Conservation (phyloP, 345 rosid species). For the Hibiscus syriacus region DNA sequence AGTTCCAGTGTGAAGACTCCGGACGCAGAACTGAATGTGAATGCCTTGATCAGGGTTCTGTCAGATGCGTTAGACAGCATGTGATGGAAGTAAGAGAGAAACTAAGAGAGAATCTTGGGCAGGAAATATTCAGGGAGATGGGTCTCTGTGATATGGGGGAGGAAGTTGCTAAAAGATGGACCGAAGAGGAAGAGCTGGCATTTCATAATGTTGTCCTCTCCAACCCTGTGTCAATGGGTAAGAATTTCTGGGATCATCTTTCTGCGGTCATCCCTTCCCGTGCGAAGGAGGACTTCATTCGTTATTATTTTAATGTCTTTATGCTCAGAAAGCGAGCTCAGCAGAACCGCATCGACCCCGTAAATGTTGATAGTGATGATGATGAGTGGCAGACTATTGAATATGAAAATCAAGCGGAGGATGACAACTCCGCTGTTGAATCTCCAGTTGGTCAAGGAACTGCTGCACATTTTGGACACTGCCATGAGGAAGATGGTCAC, state of each 20-base stretch:
- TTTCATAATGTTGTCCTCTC: conserved; percentile 27
- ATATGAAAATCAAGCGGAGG: conserved; percentile 20
- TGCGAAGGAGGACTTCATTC: conserved; percentile 27
- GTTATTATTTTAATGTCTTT: conserved; percentile 52
- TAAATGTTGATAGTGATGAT: conserved; percentile 41
- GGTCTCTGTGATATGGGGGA: conserved; percentile 58
- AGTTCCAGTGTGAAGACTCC: conserved; percentile 10
- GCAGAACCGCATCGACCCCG: conserved; percentile 37
- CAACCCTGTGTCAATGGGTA: conserved; percentile 37
- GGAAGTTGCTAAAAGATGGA: conserved; percentile 37
- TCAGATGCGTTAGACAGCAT: conserved; percentile 36
- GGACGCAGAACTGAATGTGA: conserved; percentile 18
- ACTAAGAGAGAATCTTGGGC: conserved; percentile 33
- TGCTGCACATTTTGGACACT: conserved; percentile 9
- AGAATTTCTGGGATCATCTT: conserved; percentile 56
- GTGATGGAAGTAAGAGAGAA: conserved; percentile 41
- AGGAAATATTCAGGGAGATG: conserved; percentile 23
- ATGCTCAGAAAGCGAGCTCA: conserved; percentile 39
- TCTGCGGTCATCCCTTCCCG: conserved; percentile 39
- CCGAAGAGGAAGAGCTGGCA: conserved; percentile 30
- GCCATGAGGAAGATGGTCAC: conserved; percentile 15
- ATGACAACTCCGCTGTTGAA: conserved; percentile 35
- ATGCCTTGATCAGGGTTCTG: conserved; percentile 33
- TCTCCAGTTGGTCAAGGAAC: conserved; percentile 20
- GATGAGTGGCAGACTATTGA: conserved; percentile 40